phyloP scores from a whole-genome alignment of 768 basidiomycete genomes.

The Tulasnella calospora region DNA sequence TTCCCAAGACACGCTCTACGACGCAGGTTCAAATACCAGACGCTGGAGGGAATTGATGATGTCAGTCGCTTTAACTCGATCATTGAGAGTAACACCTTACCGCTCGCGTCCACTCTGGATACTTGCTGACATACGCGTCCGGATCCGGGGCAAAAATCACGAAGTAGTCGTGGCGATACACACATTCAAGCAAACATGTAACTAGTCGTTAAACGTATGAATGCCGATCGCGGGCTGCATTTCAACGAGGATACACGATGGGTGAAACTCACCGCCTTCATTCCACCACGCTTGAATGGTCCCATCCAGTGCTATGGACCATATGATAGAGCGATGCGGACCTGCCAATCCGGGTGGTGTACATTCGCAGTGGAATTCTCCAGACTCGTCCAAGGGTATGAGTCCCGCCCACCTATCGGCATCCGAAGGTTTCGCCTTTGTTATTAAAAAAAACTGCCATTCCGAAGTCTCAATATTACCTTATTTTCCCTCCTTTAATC shows the following conservation, averaged over 20 bases:
- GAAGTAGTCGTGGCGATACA: not conserved
- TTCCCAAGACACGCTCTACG: not conserved
- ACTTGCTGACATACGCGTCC: not conserved
- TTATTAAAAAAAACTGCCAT: too few relatives aligned
- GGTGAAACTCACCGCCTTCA: not conserved
- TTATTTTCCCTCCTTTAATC: not conserved
- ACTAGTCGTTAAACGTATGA: not conserved
- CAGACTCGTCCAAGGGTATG: not conserved
- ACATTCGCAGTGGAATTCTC: not conserved
- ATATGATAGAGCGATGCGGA: not conserved
- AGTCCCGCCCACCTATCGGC: not conserved
- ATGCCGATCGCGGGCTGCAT: not conserved
- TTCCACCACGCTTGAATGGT: not conserved
- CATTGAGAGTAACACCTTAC: not conserved
- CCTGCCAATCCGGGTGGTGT: not conserved
- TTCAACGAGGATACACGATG: not conserved
- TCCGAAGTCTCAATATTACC: not conserved
- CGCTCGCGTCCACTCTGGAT: not conserved
- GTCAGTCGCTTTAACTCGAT: not conserved
- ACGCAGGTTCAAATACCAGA: not conserved
- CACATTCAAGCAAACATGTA: not conserved
- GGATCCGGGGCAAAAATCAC: not conserved
- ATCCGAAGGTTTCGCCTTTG: too few relatives aligned
- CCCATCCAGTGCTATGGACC: not conserved
- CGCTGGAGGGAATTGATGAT: not conserved